Conservation (phyloP, 345 rosid genomes). For the Euphorbia peplus region DNA sequence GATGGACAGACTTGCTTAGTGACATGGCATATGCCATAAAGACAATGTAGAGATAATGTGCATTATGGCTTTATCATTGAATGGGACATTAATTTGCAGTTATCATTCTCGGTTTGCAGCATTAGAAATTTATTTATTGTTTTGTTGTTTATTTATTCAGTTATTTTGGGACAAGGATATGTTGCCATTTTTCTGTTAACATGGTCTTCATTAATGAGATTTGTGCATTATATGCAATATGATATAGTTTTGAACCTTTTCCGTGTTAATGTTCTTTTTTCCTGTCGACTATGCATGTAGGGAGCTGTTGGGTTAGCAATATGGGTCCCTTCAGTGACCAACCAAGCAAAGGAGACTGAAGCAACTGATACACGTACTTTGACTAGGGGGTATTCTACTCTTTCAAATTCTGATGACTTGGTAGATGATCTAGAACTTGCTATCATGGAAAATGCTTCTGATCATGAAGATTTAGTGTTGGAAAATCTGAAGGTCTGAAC, state of each 20-base stretch:
- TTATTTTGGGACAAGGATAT: neutral
- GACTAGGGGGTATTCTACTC: constrained; percentile 68
- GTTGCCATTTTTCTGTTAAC: constrained; percentile 9
- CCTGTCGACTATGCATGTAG: constrained; percentile 35
- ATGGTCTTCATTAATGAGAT: neutral
- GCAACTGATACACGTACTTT: constrained; percentile 48
- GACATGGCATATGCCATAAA: neutral
- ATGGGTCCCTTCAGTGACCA: constrained; percentile 97
- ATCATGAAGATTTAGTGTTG: constrained; percentile 61
- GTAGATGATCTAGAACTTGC: constrained; percentile 60
- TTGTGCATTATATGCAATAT: neutral
- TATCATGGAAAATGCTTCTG: constrained; percentile 44
- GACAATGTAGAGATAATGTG: neutral
- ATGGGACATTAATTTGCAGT: neutral
- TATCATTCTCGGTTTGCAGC: neutral
- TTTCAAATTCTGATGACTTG: constrained; percentile 50
- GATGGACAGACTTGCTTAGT: neutral
- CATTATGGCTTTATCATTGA: neutral
- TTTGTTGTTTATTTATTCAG: neutral
- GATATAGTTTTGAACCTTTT: neutral
- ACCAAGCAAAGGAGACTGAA: constrained; percentile 76
- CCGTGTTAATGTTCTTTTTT: constrained; percentile 3
- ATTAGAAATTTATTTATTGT: neutral
- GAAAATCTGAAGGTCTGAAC: constrained; percentile 63
- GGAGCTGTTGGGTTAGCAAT: constrained; percentile 99